These are phyloP conservation scores for Phalaenopsis hybrid DNA, from an alignment of 116 monocot genomes.

Conservation along the genomic window DNA sequence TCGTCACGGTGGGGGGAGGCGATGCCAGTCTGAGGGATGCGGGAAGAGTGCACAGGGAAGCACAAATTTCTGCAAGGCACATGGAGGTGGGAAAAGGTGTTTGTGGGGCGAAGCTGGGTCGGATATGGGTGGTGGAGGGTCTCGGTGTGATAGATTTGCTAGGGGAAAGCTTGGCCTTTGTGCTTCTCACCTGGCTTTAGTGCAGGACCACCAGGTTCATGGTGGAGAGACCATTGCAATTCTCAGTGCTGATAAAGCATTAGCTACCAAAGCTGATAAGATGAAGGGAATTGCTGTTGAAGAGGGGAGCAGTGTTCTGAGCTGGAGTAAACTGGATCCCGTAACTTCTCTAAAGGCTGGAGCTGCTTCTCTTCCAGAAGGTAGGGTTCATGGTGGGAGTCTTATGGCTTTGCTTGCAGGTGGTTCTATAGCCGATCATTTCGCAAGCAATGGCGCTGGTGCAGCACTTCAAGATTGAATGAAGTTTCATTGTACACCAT, in stretches of 20 bases:
- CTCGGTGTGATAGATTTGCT: slow-evolving; percentile 33
- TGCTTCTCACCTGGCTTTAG: slow-evolving; percentile 25
- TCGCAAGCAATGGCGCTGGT: background rate
- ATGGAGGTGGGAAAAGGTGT: slow-evolving; percentile 38
- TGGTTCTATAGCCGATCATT: background rate
- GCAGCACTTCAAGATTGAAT: no score
- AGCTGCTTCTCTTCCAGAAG: slow-evolving; percentile 17
- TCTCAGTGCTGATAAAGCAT: background rate
- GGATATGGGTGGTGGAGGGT: background rate
- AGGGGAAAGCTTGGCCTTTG: slow-evolving; percentile 33
- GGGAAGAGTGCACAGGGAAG: slow-evolving; percentile 36
- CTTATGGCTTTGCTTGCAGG: slow-evolving; percentile 24
- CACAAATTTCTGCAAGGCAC: slow-evolving; percentile 39
- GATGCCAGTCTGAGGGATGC: slow-evolving; percentile 23
- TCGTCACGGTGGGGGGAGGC: slow-evolving; percentile 29
- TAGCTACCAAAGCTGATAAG: background rate
- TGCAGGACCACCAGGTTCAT: slow-evolving; percentile 24
- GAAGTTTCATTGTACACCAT: no score
- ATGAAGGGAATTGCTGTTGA: slow-evolving; percentile 8
- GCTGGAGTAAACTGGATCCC: no score
- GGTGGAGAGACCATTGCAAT: slow-evolving; percentile 22
- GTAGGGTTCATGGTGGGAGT: slow-evolving; percentile 33
- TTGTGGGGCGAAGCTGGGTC: slow-evolving; percentile 7
- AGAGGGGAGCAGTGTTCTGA: background rate
- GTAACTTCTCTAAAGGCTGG: background rate